phyloP scores from a whole-genome alignment of 345 rosid genomes.

The Acer negundo region DNA sequence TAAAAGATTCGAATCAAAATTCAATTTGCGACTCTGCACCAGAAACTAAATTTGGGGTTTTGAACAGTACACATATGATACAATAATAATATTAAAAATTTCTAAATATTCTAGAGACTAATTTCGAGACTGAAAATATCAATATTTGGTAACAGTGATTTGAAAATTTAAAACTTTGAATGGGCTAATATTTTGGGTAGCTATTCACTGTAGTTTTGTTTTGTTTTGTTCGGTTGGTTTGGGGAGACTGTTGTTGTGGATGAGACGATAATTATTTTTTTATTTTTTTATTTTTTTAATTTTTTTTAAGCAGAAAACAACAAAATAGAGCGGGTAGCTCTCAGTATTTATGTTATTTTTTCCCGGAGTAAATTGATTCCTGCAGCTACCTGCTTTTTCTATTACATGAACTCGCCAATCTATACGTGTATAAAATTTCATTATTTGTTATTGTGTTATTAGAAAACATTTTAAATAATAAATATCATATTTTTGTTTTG shows the following conservation, averaged over 20 bases:
- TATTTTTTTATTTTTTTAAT: no score
- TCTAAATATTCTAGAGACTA: slow-evolving; percentile 11
- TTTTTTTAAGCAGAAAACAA: no score
- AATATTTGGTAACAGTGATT: not conserved
- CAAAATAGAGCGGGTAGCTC: no score
- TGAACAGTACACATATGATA: not conserved
- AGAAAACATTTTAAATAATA: no score
- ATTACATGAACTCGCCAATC: not conserved
- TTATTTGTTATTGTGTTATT: no score
- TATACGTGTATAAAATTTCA: no score
- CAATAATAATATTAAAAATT: not conserved
- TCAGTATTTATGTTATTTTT: not conserved
- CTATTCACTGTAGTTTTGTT: not conserved
- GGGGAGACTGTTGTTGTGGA: not conserved
- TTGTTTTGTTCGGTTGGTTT: no score
- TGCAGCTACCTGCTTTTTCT: not conserved
- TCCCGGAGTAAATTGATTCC: not conserved
- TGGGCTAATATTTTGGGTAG: not conserved
- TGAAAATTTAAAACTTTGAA: not conserved
- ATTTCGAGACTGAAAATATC: not conserved
- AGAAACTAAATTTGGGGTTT: not conserved
- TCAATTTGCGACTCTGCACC: not conserved
- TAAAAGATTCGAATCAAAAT: not conserved
- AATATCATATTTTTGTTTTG: no score
- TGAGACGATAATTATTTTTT: no score